phyloP scores from a whole-genome alignment of 306 rosid species.

The Cotoneaster glaucophyllus region DNA sequence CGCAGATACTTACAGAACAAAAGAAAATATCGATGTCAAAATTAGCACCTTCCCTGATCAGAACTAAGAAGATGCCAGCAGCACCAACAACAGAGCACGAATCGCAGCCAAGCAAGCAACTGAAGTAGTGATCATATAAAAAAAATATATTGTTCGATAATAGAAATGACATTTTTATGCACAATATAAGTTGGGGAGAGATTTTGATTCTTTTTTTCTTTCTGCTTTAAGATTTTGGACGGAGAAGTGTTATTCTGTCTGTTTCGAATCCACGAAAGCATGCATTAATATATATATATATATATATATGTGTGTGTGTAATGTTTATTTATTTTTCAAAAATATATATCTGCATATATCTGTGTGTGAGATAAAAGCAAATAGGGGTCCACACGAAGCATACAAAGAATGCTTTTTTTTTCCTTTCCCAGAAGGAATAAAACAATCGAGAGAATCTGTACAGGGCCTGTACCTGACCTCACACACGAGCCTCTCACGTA shows the following conservation, averaged over 20 bases:
- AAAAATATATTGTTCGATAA: slow-evolving; percentile 7
- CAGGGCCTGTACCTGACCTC: slow-evolving; percentile 19
- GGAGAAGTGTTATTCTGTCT: slow-evolving; percentile 9
- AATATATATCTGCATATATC: too few species aligned
- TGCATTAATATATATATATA: background rate
- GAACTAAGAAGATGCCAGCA: background rate
- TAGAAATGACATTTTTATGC: background rate
- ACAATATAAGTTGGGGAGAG: background rate
- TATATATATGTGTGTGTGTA: too few species aligned
- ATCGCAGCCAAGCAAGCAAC: background rate
- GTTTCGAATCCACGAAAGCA: slow-evolving; percentile 26
- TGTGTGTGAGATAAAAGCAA: background rate
- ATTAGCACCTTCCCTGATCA: background rate
- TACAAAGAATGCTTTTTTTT: background rate
- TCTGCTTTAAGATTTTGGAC: slow-evolving; percentile 12
- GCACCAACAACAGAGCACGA: background rate
- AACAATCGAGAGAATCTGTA: slow-evolving; percentile 21
- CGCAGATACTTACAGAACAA: background rate
- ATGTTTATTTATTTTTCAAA: too few species aligned
- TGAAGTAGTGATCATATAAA: background rate
- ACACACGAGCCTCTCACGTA: too few species aligned
- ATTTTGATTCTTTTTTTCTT: background rate
- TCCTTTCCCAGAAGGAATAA: background rate
- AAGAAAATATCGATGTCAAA: background rate
- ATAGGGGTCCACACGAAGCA: background rate